Conservation (phyloP, 495 filamentous ascomycete genomes). For the Tuber borchii region DNA sequence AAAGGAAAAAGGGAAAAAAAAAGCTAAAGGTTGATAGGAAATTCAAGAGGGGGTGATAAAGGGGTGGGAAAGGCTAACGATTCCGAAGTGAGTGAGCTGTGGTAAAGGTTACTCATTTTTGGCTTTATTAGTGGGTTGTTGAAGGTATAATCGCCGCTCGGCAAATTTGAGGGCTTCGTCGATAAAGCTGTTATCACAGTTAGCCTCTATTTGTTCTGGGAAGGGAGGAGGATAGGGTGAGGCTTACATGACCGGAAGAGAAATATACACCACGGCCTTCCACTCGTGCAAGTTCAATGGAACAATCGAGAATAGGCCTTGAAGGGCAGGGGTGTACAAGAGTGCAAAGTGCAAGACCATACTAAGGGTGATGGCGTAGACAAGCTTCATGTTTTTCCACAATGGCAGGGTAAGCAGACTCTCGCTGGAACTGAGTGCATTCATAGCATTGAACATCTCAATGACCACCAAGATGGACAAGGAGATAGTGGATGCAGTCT, state of each 20-base stretch:
- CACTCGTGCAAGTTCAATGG: slow-evolving; percentile 86
- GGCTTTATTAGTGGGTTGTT: slow-evolving; percentile 21
- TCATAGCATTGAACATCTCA: slow-evolving; percentile 99
- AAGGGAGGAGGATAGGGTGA: neutral
- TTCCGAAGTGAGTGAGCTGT: neutral
- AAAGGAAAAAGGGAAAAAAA: neutral
- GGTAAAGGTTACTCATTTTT: slow-evolving; percentile 25
- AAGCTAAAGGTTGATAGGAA: neutral
- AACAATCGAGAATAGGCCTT: slow-evolving; percentile 81
- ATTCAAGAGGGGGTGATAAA: neutral
- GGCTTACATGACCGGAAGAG: slow-evolving; percentile 85
- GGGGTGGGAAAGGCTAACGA: neutral
- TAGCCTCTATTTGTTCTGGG: slow-evolving; percentile 40
- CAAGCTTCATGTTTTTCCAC: slow-evolving; percentile 94
- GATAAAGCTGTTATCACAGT: slow-evolving; percentile 59
- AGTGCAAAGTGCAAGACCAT: slow-evolving; percentile 94
- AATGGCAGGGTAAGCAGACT: slow-evolving; percentile 87
- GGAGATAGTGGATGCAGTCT: slow-evolving; percentile 90
- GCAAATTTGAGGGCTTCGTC: slow-evolving; percentile 81
- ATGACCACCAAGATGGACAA: slow-evolving; percentile 90
- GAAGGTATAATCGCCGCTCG: slow-evolving; percentile 53
- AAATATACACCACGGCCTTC: slow-evolving; percentile 85
- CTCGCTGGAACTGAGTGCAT: slow-evolving; percentile 91
- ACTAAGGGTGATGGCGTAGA: slow-evolving; percentile 89
- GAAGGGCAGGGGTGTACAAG: slow-evolving; percentile 85